Evolutionary conservation across 345 rosid genomes (phyloP), one percentile per base, ranked within the genome.

Genomic region (rapeseed (Brassica napus)): DNA sequence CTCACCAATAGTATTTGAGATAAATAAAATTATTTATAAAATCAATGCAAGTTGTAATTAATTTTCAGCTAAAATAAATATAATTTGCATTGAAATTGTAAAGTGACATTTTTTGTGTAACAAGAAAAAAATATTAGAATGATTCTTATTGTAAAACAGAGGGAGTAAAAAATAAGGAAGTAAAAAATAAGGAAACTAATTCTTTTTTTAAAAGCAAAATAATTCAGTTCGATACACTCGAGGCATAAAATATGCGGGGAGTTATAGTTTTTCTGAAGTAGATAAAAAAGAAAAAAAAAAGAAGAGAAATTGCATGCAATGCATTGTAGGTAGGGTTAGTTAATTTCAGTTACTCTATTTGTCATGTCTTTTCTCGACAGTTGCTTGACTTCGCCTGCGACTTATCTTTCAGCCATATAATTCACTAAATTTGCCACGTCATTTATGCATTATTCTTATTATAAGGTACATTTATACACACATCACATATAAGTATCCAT

Each of bases 281-380:
- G 18, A 76, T 18, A 72, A 47, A 44, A 44, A 12, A 39, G 11
- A 3, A 32, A 14, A 44, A 14, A 44, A 11, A 42, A 37, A 34
- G 49, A 70, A 10, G 15, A 77, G 21, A 70, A 64, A 67, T 39
- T 67, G 34, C 72, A 65, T 71, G 60, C 44, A 64, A 39, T 71
- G 49, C 44, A 64, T 54, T 35, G 49, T 72, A 67, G 54, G 77
- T 72, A 67, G 54, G 77, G 77, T 79, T 79, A 32, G 82, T 73
- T 79, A 67, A 44, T 73, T 67, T 79, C 82, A 58, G 82, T 73
- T 79, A 72, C 69, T 57, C 73, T 58, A 73, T 73, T 44, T 73
- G 82, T 67, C 74, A 68, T 73, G 70, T 73, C 82, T 79, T 79
- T 77, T 71, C 78, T 79, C 78, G 77, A 73, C 82, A 67, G 63